Base-by-base conservation (phyloP, 257 asterid species). In the Galeopsis tetrahit region DNA sequence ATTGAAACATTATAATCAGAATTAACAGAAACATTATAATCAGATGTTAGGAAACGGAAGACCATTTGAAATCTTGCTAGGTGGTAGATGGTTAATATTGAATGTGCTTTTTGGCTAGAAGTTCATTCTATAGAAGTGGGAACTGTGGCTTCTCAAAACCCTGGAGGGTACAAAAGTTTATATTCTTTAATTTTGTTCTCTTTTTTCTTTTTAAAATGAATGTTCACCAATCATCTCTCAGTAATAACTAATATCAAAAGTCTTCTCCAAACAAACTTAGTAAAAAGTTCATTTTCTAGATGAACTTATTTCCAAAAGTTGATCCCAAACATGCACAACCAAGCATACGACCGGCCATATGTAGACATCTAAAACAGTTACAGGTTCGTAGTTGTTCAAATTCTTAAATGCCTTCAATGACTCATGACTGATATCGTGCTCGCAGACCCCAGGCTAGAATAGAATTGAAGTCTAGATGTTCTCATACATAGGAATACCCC, bases 151-250 rank as follows among this genome's bases (percentile, higher is more conserved):
- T 44, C 49, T 35, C 31, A 46, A 44, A 48, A 70, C 62, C 38
- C 75, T 43, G 1, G 17, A 60, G 69, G 38, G 31, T 10, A 43
- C 21, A 48, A 10, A 48, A 33, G 44, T 5, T 34, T 8, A 2
- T 35, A 15, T 4, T 11, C 15, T 17, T 52, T 44, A 63, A 39
- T 17, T n/a, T 38, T 53, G 46, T 52, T 31, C 46, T 70, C 4
- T 1, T 14, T 38, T 63, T 48, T 13, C 43, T 36, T 38, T 39
- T 9, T 48, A 42, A 49, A n/a, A 51, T 14, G 67, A n/a, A n/a
- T 36, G 14, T 62, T 62, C 49, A 62, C 67, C 48, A 62, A 61
- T 35, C 28, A 62, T 62, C 13, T n/a, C 43, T 33, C 11, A 58
- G 40, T 9, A 60, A 10, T n/a, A 48, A 48, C 55, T 48, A 48